Evolutionary conservation across 169 alveolate species (phyloP), one percentile per base, ranked within the genome.

Genomic region (Plasmodium relictum): DNA sequence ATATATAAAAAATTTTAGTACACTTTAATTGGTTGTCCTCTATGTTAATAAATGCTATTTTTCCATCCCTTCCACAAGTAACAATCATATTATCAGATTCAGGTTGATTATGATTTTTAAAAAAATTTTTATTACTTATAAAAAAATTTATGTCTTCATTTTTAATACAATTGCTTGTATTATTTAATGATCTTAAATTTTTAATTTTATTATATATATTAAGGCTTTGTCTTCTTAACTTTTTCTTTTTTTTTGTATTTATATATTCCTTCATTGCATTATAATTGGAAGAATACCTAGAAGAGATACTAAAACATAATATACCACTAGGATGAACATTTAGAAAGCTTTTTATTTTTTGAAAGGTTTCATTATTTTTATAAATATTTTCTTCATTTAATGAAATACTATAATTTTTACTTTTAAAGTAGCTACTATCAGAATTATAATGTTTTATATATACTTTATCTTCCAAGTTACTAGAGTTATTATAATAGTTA

Each of bases 1-100:
- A 20, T 70, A 70, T 44, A 14, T 70, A 56, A 37, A 70, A 70
- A 70, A 22, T 22, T 70, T 70, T 70, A n/a, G 44, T 16, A 56
- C 80, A 70, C 4, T 26, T 70, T 56, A 44, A 37, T n/a, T 71
- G 14, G 5, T 71, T 26, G 22, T 52, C 61, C 41, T 71, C 26
- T 31, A 37, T 42, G 12, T 71, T 18, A 48, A 52, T 59, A 50
- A 71, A 71, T n/a, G 61, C 44, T 9, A 50, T 52, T 16, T 59
- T 71, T 50, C 44, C 61, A 10, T 71, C 83, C n/a, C 22, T 16
- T 48, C 68, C 83, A 20, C 68, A 50, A 0, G 61, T 71, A 59
- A 52, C 22, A 37, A 52, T 22, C n/a, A 58, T 16, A 48, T 52
- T 52, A 41, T 71, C 14, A 0, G 0, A 58, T 22, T 1, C 37